Percentiles rank a stretch among this genome's conserved stretches.
Evolutionary conservation across 2,329 filamentous ascomycete species (phyloP).

Genomic region (Ophiostoma angusticollis): DNA sequence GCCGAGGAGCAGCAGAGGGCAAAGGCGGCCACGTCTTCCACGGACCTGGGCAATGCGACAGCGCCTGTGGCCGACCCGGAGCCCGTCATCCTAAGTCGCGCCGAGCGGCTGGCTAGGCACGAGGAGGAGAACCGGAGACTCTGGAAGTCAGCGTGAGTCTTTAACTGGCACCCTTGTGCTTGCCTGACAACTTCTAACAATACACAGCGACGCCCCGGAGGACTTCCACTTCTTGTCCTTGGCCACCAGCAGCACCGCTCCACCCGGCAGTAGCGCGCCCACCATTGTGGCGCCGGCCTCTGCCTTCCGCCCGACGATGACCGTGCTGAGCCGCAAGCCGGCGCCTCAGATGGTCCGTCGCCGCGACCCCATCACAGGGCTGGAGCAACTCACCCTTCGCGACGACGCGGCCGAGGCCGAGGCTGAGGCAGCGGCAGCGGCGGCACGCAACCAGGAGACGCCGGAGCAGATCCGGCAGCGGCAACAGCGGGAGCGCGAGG

Average conservation of each 20-base stretch:
- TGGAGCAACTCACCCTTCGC: constrained; percentile 30
- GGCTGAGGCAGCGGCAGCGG: constrained; percentile 55
- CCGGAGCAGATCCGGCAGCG: constrained; percentile 67
- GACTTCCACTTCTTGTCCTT: constrained; percentile 58
- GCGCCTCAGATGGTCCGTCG: constrained; percentile 44
- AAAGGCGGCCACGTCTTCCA: neutral
- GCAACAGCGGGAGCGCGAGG: constrained; percentile 68
- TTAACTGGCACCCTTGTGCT: constrained; percentile 4
- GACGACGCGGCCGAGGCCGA: constrained; percentile 53
- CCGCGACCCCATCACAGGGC: constrained; percentile 38
- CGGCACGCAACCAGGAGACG: constrained; percentile 50
- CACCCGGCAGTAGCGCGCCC: constrained; percentile 20
- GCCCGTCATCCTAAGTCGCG: constrained; percentile 45
- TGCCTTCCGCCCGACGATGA: constrained; percentile 70
- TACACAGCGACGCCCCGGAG: constrained; percentile 55
- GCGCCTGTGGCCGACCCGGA: constrained; percentile 14
- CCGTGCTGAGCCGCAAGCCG: constrained; percentile 74
- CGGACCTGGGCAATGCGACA: neutral
- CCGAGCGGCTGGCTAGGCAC: constrained; percentile 68
- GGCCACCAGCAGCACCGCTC: neutral
- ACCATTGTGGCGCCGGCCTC: constrained; percentile 45
- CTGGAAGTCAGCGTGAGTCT: constrained; percentile 73
- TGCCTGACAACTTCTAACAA: constrained; percentile 6
- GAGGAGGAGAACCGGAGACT: constrained; percentile 71
- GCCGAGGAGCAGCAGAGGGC: constrained; percentile 20